These are phyloP conservation scores for Ceratobasidium sp. DNA, from an alignment of 1,284 basidiomycete genomes.

Conservation along the genomic window DNA sequence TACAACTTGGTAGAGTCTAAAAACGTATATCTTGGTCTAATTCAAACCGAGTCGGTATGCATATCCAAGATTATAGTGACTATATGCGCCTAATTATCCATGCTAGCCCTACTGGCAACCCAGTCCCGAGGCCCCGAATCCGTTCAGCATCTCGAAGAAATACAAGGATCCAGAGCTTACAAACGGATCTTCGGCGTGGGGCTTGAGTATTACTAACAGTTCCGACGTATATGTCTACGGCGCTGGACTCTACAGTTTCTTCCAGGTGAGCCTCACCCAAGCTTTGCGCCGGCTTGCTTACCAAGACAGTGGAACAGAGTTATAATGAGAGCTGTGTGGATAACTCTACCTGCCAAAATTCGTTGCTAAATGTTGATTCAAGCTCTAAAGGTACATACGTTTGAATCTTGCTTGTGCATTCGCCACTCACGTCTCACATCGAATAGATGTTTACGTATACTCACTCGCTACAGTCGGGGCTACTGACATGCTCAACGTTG, in stretches of 20 bases:
- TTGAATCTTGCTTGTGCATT: constrained; percentile 56
- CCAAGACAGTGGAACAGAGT: constrained; percentile 9
- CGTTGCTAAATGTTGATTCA: constrained; percentile 71
- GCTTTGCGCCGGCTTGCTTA: neutral
- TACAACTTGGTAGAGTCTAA: constrained; percentile 72
- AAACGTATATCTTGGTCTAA: constrained; percentile 78
- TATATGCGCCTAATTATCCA: neutral
- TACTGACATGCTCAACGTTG: constrained; percentile 70
- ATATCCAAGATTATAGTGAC: neutral
- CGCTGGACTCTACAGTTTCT: constrained; percentile 78
- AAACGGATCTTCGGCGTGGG: constrained; percentile 68
- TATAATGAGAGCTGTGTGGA: constrained; percentile 63
- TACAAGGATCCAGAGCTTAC: constrained; percentile 70
- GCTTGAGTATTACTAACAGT: constrained; percentile 67
- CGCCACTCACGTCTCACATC: constrained; percentile 68
- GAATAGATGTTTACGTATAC: constrained; percentile 65
- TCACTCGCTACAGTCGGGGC: constrained; percentile 73
- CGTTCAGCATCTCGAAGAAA: constrained; percentile 54
- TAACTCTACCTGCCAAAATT: constrained; percentile 68
- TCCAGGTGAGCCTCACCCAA: constrained; percentile 59
- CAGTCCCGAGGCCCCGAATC: constrained; percentile 34
- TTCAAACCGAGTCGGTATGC: constrained; percentile 63
- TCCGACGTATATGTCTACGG: constrained; percentile 75
- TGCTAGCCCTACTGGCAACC: constrained; percentile 50
- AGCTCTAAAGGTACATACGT: constrained; percentile 58